These are phyloP conservation scores for Kwoniella mangroviensis DNA, from an alignment of 768 basidiomycete species.

Conservation along the genomic window DNA sequence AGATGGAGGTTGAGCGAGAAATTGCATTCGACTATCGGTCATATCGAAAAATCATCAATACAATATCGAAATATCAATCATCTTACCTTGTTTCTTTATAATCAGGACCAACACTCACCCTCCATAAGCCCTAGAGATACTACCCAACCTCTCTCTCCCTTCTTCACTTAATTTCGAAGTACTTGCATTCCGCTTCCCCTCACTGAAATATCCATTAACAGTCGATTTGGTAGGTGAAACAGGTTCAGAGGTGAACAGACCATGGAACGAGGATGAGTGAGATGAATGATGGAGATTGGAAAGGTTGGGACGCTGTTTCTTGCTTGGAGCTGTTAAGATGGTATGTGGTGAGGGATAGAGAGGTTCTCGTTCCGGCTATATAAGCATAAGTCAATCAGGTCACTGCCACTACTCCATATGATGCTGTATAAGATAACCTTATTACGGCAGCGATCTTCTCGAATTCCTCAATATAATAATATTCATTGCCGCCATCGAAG, in stretches of 20 bases:
- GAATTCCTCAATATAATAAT: no score
- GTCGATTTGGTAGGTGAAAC: slow-evolving; percentile 19
- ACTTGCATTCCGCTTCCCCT: not conserved
- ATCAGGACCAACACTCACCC: slow-evolving; percentile 17
- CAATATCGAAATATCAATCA: not conserved
- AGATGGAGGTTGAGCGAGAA: slow-evolving; percentile 12
- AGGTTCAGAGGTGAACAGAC: slow-evolving; percentile 12
- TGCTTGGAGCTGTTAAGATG: slow-evolving; percentile 23
- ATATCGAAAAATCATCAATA: not conserved
- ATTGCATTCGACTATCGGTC: slow-evolving; percentile 22
- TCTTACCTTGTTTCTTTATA: not conserved
- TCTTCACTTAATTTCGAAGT: slow-evolving; percentile 16
- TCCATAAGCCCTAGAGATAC: slow-evolving; percentile 25
- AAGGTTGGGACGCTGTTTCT: slow-evolving; percentile 9
- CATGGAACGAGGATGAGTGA: not conserved
- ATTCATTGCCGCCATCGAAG: not conserved
- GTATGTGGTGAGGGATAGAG: slow-evolving; percentile 25
- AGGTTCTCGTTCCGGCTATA: slow-evolving; percentile 19
- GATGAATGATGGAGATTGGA: slow-evolving; percentile 7
- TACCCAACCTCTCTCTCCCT: slow-evolving; percentile 19
- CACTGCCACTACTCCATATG: not conserved
- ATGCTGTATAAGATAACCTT: no score
- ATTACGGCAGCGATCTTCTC: no score
- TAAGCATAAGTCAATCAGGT: not conserved
- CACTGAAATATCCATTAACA: not conserved